Percentiles rank a stretch among this genome's conserved stretches.
phyloP scores from a whole-genome alignment of 1,284 basidiomycete genomes.

The Coriolopsis trogii region DNA sequence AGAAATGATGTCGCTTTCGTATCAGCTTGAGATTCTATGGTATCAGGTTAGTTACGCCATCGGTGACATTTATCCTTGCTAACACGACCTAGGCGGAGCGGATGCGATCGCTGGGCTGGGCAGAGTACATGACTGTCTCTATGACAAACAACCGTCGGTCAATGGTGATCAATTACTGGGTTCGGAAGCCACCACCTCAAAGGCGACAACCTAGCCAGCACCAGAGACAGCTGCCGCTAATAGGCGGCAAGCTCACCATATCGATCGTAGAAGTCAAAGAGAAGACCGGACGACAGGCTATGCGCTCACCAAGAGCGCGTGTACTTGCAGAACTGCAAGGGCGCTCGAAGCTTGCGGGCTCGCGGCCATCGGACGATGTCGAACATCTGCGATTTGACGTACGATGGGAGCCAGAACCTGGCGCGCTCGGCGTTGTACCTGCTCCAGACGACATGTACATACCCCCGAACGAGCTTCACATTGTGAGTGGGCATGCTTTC shows the following conservation, averaged over 20 bases:
- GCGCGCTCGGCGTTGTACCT: constrained; percentile 58
- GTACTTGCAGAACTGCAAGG: constrained; percentile 65
- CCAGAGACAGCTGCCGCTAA: constrained; percentile 49
- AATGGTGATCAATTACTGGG: constrained; percentile 74
- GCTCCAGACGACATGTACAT: constrained; percentile 45
- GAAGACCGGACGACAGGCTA: constrained; percentile 28
- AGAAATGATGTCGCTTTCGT: constrained; percentile 87
- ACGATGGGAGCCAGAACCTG: constrained; percentile 67
- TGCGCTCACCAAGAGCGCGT: constrained; percentile 46
- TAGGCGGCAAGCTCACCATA: constrained; percentile 60
- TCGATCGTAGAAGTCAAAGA: constrained; percentile 46
- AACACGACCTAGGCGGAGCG: constrained; percentile 77
- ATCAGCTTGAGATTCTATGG: constrained; percentile 82
- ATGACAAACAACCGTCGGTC: constrained; percentile 67
- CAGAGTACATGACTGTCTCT: constrained; percentile 64
- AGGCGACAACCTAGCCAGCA: constrained; percentile 36
- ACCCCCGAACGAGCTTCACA: constrained; percentile 44
- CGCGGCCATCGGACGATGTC: constrained; percentile 68
- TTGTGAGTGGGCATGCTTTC: constrained; percentile 40
- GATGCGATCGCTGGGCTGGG: constrained; percentile 79
- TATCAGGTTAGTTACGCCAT: constrained; percentile 76
- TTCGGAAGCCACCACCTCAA: constrained; percentile 49
- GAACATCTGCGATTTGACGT: constrained; percentile 62
- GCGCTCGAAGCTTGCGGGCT: constrained; percentile 53
- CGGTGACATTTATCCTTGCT: too few species aligned